A percentile compares a stretch with the other conserved stretches of the same genome.
Conservation (phyloP, 352 stramenopile species). For the Detonula confervacea region DNA sequence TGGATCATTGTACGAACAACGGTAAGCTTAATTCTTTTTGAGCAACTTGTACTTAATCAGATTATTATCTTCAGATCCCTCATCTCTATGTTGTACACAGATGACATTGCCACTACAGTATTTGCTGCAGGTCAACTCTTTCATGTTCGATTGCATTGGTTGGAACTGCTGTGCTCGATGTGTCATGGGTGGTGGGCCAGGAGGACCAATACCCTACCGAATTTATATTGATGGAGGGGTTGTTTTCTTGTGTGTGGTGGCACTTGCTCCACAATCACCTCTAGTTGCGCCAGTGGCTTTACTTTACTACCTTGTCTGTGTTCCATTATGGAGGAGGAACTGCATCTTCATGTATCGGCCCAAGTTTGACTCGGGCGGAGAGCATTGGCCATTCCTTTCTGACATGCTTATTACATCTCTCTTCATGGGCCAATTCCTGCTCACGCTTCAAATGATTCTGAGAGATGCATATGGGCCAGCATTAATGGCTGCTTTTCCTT, state of each 20-base stretch:
- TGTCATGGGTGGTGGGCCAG: slow-evolving; percentile 59
- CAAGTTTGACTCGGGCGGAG: slow-evolving; percentile 77
- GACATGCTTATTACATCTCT: slow-evolving; percentile 78
- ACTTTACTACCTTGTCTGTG: slow-evolving; percentile 77
- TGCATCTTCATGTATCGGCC: slow-evolving; percentile 82
- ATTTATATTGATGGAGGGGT: slow-evolving; percentile 83
- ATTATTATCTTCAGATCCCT: too few species aligned
- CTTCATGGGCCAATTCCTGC: slow-evolving; percentile 73
- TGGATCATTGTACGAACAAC: slow-evolving; percentile 83
- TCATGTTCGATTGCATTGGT: slow-evolving; percentile 70
- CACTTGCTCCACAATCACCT: slow-evolving; percentile 72
- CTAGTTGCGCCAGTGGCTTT: slow-evolving; percentile 71
- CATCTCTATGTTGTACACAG: slow-evolving; percentile 14
- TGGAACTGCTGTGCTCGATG: slow-evolving; percentile 70
- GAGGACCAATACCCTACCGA: slow-evolving; percentile 79
- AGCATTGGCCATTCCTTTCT: slow-evolving; percentile 81
- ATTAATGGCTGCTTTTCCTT: slow-evolving; percentile 62
- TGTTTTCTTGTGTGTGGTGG: slow-evolving; percentile 77
- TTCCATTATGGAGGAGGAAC: slow-evolving; percentile 74
- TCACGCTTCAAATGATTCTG: slow-evolving; percentile 66
- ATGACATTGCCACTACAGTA: slow-evolving; percentile 80
- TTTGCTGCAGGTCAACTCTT: slow-evolving; percentile 80
- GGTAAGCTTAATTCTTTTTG: slow-evolving; percentile 39
- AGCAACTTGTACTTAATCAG: too few species aligned
- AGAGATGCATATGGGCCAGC: slow-evolving; percentile 65